phyloP scores from a whole-genome alignment of 768 basidiomycete genomes.

The Lactarius evosmus region DNA sequence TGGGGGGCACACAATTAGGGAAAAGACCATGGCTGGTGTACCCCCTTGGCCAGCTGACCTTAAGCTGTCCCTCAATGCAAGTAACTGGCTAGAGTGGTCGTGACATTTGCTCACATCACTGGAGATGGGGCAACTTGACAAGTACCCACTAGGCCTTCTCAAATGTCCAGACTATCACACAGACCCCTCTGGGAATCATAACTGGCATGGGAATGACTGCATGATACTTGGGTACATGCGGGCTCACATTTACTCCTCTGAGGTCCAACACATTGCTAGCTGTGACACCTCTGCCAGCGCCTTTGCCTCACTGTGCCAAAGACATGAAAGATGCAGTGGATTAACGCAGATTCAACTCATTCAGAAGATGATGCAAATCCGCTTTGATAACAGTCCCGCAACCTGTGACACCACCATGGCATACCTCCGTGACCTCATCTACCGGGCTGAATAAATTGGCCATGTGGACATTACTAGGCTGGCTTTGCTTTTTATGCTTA shows the following conservation, averaged over 20 bases:
- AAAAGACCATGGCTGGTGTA: too few relatives aligned
- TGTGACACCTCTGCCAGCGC: constrained; percentile 3
- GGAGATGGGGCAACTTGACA: background rate
- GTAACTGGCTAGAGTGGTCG: background rate
- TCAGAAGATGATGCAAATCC: constrained; percentile 25
- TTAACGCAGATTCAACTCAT: constrained; percentile 29
- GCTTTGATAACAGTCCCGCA: constrained; percentile 15
- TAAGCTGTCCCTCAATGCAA: background rate
- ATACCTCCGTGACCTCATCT: background rate
- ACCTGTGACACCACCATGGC: background rate
- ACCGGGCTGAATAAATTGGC: background rate
- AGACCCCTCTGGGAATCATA: background rate
- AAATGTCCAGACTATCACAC: background rate
- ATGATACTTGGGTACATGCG: constrained; percentile 13
- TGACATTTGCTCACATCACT: background rate
- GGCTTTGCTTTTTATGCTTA: background rate
- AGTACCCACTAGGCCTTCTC: background rate
- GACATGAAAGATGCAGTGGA: constrained; percentile 28
- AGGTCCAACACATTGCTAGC: background rate
- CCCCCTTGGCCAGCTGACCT: background rate
- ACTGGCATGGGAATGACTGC: too few relatives aligned
- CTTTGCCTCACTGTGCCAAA: constrained; percentile 18
- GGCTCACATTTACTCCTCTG: background rate
- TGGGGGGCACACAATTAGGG: too few relatives aligned
- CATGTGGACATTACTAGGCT: background rate